Percentiles rank a stretch among this genome's conserved stretches.
phyloP scores from a whole-genome alignment of 768 basidiomycete genomes.

The Boletus coccyginus region DNA sequence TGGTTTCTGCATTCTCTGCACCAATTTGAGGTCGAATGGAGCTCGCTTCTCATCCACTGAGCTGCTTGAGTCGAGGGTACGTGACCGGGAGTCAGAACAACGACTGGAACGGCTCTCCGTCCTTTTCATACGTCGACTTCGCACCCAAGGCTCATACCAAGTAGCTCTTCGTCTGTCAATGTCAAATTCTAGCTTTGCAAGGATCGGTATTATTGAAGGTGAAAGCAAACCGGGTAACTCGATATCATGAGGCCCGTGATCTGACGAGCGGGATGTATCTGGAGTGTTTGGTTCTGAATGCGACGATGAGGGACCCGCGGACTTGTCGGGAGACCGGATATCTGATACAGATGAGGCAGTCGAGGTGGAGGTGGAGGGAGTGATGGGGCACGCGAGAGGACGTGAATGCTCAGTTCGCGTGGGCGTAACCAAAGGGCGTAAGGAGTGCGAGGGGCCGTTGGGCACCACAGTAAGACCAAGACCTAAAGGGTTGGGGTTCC shows the following conservation, averaged over 20 bases:
- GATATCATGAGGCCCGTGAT: conserved; percentile 45
- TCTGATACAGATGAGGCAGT: conserved; percentile 56
- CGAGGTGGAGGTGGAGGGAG: conserved; percentile 40
- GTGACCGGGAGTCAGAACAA: conserved; percentile 23
- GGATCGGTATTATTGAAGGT: conserved; percentile 69
- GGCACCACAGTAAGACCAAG: conserved; percentile 44
- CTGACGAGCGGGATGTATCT: conserved; percentile 45
- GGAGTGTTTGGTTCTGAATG: conserved; percentile 50
- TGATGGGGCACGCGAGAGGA: conserved; percentile 30
- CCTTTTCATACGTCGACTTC: conserved; percentile 60
- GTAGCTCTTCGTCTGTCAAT: conserved; percentile 75
- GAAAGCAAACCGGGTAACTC: conserved; percentile 66
- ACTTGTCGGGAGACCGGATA: conserved; percentile 45
- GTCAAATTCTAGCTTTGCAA: conserved; percentile 95
- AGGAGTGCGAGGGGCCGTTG: conserved; percentile 24
- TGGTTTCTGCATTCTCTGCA: conserved; percentile 45
- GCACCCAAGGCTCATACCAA: conserved; percentile 87
- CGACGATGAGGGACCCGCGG: conserved; percentile 44
- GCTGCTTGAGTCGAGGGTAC: conserved; percentile 20
- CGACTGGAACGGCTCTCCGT: conserved; percentile 40
- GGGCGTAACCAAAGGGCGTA: conserved; percentile 50
- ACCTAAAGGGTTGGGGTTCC: conserved; percentile 40
- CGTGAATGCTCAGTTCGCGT: conserved; percentile 39
- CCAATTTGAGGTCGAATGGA: conserved; percentile 51
- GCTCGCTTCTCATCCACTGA: conserved; percentile 31